A percentile compares a stretch with the other conserved stretches of the same genome.
These are phyloP conservation scores for Delitschia confertaspora DNA, from an alignment of 495 filamentous ascomycete species.

Conservation along the genomic window DNA sequence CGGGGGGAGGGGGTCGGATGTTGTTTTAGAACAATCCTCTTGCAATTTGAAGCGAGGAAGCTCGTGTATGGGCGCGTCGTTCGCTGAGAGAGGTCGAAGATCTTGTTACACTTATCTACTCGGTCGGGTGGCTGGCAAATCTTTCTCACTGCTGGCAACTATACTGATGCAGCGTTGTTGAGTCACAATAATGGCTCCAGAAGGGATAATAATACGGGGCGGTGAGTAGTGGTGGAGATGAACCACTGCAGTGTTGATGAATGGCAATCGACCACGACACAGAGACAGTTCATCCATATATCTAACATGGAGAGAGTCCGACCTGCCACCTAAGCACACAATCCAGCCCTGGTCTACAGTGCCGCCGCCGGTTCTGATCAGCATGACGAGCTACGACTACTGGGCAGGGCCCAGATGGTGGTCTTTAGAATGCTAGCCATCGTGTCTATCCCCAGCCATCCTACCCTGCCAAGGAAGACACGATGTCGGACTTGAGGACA, in stretches of 20 bases:
- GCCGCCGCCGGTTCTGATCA: conserved; percentile 14
- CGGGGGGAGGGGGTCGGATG: neutral
- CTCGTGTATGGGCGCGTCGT: neutral
- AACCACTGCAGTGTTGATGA: conserved; percentile 1
- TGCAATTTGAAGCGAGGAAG: conserved; percentile 10
- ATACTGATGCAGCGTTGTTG: conserved; percentile 1
- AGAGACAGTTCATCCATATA: conserved; percentile 7
- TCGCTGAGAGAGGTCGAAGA: neutral
- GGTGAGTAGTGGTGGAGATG: neutral
- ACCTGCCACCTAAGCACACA: conserved; percentile 18
- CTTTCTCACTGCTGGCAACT: neutral
- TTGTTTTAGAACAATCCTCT: conserved; percentile 24
- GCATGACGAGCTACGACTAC: conserved; percentile 9
- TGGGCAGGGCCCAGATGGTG: neutral
- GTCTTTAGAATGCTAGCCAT: conserved; percentile 1
- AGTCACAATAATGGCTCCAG: neutral
- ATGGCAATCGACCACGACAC: conserved; percentile 5
- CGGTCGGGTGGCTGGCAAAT: neutral
- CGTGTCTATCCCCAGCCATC: conserved; percentile 9
- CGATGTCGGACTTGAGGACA: neutral
- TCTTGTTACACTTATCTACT: too few species aligned
- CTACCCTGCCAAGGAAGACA: conserved; percentile 7
- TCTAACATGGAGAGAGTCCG: conserved; percentile 14
- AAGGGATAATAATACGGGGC: neutral
- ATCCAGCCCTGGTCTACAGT: neutral